Percentiles rank a stretch among this genome's conserved stretches.
Evolutionary conservation across 345 rosid genomes (phyloP).

Genomic region (Psidium friedrichsthalianum): DNA sequence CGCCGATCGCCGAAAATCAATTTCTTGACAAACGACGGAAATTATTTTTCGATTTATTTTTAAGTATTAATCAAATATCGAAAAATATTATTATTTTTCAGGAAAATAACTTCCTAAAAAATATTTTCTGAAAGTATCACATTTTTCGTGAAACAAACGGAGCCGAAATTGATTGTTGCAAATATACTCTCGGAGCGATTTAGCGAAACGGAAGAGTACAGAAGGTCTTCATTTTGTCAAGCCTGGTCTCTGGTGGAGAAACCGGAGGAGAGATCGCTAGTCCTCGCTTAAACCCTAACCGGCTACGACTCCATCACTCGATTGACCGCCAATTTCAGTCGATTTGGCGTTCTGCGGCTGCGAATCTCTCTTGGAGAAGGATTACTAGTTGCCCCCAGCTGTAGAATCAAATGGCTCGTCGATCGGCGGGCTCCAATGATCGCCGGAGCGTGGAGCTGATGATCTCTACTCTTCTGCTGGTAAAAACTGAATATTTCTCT

Average conservation of each 20-base stretch:
- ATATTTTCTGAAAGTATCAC: too few relatives aligned
- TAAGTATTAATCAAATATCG: too few relatives aligned
- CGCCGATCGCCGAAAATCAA: too few relatives aligned
- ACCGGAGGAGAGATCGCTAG: neutral
- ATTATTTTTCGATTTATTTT: too few relatives aligned
- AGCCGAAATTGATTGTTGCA: too few relatives aligned
- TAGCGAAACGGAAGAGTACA: too few relatives aligned
- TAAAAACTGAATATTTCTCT: neutral
- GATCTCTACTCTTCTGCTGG: neutral
- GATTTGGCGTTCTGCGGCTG: neutral
- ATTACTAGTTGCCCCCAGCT: neutral
- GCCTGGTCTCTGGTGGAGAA: neutral
- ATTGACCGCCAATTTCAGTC: neutral
- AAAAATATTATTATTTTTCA: too few relatives aligned
- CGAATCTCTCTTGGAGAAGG: neutral
- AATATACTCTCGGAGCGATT: too few relatives aligned
- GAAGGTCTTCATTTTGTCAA: neutral
- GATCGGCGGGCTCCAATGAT: neutral
- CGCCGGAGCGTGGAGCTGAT: neutral
- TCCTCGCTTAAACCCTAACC: neutral
- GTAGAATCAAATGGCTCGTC: neutral
- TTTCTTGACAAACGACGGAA: too few relatives aligned
- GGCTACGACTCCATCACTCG: neutral
- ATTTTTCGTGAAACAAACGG: too few relatives aligned
- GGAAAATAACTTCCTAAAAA: too few relatives aligned